Percentiles rank a stretch among this genome's conserved stretches.
Conservation (phyloP, 139 green algal genomes). For the Volvox africanus region DNA sequence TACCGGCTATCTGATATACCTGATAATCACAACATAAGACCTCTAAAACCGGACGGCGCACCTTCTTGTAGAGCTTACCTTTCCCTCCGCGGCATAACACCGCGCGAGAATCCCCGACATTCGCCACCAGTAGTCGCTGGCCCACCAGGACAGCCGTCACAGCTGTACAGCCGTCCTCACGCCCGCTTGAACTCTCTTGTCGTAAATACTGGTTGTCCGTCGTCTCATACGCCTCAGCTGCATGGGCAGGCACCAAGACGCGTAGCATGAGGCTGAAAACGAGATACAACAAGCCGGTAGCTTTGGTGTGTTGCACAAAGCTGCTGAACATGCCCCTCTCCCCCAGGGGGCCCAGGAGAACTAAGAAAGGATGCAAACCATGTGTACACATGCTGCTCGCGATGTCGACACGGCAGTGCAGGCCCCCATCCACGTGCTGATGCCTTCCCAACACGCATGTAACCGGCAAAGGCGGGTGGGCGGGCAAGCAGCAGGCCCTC, state of each 20-base stretch:
- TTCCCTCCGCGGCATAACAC: conserved; percentile 85
- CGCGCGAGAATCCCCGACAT: conserved; percentile 93
- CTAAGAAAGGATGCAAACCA: too few relatives aligned
- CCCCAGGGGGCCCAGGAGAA: too few relatives aligned
- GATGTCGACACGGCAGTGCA: too few relatives aligned
- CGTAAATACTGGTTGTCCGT: conserved; percentile 89
- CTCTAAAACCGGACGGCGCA: too few relatives aligned
- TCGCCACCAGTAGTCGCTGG: conserved; percentile 85
- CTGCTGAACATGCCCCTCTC: too few relatives aligned
- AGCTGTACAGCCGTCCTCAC: conserved; percentile 91
- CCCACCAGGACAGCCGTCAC: conserved; percentile 85
- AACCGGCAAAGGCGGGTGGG: too few relatives aligned
- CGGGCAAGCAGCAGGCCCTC: neutral
- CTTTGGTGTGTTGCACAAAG: too few relatives aligned
- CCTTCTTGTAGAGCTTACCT: conserved; percentile 65
- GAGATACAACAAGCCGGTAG: too few relatives aligned
- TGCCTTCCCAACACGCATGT: neutral
- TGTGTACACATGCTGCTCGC: too few relatives aligned
- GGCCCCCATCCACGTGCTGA: neutral
- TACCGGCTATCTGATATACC: too few relatives aligned
- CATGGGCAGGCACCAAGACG: neutral
- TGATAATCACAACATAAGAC: too few relatives aligned
- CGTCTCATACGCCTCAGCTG: conserved; percentile 80
- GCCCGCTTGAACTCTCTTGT: conserved; percentile 64
- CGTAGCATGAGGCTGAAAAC: too few relatives aligned